A percentile compares a stretch with the other conserved stretches of the same genome.
Conservation (phyloP, 1,139 yeast genomes). For the Nakaseomyces uthaithaninus region DNA sequence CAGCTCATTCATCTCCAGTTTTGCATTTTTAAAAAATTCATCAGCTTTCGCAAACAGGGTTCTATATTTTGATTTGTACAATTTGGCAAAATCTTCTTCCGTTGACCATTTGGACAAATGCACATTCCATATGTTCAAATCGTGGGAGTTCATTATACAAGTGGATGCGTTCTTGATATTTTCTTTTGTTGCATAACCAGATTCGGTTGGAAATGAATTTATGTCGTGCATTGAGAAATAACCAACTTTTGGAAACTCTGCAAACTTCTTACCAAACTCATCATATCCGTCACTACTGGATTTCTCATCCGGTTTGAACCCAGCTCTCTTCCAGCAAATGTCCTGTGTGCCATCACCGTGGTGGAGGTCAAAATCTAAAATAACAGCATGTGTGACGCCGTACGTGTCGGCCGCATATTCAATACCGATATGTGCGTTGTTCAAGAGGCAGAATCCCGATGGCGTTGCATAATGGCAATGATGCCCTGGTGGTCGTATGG, state of each 20-base stretch:
- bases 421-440: constrained; percentile 75
- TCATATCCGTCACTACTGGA: constrained; percentile 36
- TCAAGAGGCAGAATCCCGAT: constrained; percentile 78
- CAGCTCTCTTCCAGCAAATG: constrained; percentile 72
- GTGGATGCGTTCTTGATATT: constrained; percentile 71
- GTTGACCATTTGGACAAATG: constrained; percentile 62
- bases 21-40: constrained; percentile 51
- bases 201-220: constrained; percentile 79
- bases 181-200: constrained; percentile 66
- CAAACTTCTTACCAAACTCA: constrained; percentile 47
- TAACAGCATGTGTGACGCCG: constrained; percentile 72
- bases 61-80: constrained; percentile 57
- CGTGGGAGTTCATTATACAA: constrained; percentile 69
- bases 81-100: constrained; percentile 54
- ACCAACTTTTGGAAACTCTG: constrained; percentile 60
- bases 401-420: constrained; percentile 65
- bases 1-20: constrained; percentile 37
- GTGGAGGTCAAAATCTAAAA: constrained; percentile 76
- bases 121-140: constrained; percentile 75
- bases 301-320: constrained; percentile 35
- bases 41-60: constrained; percentile 59
- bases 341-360: constrained; percentile 94
- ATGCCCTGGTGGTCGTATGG: constrained; percentile 81
- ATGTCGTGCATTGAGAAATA: constrained; percentile 82
- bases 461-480: constrained; percentile 83